Evolutionary conservation across 2,329 filamentous ascomycete genomes (phyloP), one percentile per base, ranked within the genome.

Genomic region (Fusarium continuum): DNA sequence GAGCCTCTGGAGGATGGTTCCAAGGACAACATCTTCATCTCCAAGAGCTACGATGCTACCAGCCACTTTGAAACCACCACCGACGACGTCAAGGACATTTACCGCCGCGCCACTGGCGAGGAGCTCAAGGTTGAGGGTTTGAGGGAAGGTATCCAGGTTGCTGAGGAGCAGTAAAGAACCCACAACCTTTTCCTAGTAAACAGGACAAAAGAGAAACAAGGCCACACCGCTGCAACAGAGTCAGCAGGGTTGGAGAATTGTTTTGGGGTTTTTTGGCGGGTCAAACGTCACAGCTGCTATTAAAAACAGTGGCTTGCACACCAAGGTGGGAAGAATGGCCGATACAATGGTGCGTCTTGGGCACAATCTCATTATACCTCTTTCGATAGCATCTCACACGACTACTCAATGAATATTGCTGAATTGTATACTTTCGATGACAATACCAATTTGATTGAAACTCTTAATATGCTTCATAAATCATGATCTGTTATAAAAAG

Each of bases 11-110:
- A 92, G 73, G 86, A 89, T 73, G 95, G 95, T 64, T 83, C 82
- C 69, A 90, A 88, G 70, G 93, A 97, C 82, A 93, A 93, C 79
- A 90, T 99, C 77, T 99, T 93, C 82, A 93, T 99, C 76, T 97
- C 93, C 73, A 97, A 96, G 88, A 97, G 92, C 82, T 99, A 99
- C 80, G 96, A 99, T 74, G 92, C 96, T 48, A 96, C 91, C 65
- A 96, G 91, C 77, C 95, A 99, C 84, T 99, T 99, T 74, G 95
- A 99, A 86, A 97, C 92, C 29, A 85, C 82, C 40, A 86, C 84
- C 80, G 95, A 97, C 76, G 94, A 99, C 78, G 93, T 99, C 74
- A 90, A 89, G 81, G 92, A 98, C 76, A 92, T 99, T 71, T 99
- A 97, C 83, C 84, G 82, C 70, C 88, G 95, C 72, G 90, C 89